Evolutionary conservation across 2,329 filamentous ascomycete species (phyloP).

Genomic region (Colletotrichum sp.): DNA sequence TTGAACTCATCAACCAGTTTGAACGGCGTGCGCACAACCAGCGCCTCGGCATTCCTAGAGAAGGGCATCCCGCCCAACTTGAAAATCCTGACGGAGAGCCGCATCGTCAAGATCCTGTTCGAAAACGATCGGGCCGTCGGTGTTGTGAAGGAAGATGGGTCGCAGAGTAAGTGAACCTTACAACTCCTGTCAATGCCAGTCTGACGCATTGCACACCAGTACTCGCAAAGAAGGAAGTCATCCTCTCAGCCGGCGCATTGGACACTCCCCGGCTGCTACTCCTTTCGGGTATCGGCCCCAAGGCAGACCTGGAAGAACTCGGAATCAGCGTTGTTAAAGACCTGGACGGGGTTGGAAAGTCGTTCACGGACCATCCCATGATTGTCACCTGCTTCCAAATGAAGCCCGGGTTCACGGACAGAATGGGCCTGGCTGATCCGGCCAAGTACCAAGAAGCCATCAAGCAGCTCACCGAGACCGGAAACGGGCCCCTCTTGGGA

Average conservation of each 20-base stretch:
- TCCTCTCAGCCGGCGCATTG: constrained; percentile 69
- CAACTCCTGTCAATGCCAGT: rapidly evolving
- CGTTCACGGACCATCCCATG: constrained; percentile 23
- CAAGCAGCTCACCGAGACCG: background rate
- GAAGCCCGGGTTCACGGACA: constrained; percentile 1
- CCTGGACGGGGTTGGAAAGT: background rate
- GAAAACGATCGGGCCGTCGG: constrained; percentile 71
- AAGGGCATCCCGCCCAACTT: constrained; percentile 61
- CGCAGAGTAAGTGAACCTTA: background rate
- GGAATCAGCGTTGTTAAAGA: background rate
- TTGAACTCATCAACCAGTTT: background rate
- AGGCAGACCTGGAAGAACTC: background rate
- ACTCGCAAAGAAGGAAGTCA: constrained; percentile 66
- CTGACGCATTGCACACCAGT: background rate
- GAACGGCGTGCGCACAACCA: background rate
- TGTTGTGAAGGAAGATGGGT: background rate
- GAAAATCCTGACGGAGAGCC: constrained; percentile 84
- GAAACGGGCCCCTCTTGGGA: background rate
- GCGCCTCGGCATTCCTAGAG: constrained; percentile 5
- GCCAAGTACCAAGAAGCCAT: constrained; percentile 1
- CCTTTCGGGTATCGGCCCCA: background rate
- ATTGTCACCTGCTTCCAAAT: constrained; percentile 14
- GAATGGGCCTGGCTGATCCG: background rate
- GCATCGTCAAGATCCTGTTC: constrained; percentile 83
- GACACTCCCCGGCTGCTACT: constrained; percentile 60